A percentile compares a stretch with the other conserved stretches of the same genome.
Evolutionary conservation across 1,139 yeast species (phyloP).

Genomic region (Pichia sp.): DNA sequence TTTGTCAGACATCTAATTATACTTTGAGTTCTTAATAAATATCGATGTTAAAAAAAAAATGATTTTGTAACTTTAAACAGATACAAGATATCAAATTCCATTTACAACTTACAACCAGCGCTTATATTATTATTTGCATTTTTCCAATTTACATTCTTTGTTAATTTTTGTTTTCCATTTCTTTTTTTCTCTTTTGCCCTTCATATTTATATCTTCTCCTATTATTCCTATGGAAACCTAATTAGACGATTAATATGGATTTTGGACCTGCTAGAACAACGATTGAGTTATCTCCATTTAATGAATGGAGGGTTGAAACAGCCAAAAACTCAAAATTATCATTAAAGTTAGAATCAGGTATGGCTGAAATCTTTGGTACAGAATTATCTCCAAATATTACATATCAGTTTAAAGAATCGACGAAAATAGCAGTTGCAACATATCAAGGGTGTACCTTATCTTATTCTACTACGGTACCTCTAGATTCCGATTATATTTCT

Average conservation of each 20-base stretch:
- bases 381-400: conserved; percentile 74
- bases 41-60: too few species aligned
- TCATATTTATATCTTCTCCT: neutral
- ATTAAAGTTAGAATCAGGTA: conserved; percentile 57
- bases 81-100: too few species aligned
- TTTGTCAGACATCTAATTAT: neutral
- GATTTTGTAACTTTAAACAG: too few species aligned
- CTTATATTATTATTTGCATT: too few species aligned
- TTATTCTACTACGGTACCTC: conserved; percentile 31
- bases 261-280: conserved; percentile 14
- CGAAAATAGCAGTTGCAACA: conserved; percentile 58
- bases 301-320: conserved; percentile 88
- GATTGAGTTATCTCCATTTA: conserved; percentile 35
- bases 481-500: conserved; percentile 51
- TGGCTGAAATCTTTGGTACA: conserved; percentile 89
- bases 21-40: too few species aligned
- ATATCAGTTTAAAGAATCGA: conserved; percentile 49
- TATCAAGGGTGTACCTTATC: conserved; percentile 48
- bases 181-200: neutral
- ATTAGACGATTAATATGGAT: conserved; percentile 9
- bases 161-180: neutral
- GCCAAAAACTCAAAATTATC: conserved; percentile 50
- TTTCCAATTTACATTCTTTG: too few species aligned
- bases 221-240: neutral
- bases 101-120: too few species aligned